Evolutionary conservation across 2,329 filamentous ascomycete genomes (phyloP), one percentile per base, ranked within the genome.

Genomic region (Zymoseptoria brevis): DNA sequence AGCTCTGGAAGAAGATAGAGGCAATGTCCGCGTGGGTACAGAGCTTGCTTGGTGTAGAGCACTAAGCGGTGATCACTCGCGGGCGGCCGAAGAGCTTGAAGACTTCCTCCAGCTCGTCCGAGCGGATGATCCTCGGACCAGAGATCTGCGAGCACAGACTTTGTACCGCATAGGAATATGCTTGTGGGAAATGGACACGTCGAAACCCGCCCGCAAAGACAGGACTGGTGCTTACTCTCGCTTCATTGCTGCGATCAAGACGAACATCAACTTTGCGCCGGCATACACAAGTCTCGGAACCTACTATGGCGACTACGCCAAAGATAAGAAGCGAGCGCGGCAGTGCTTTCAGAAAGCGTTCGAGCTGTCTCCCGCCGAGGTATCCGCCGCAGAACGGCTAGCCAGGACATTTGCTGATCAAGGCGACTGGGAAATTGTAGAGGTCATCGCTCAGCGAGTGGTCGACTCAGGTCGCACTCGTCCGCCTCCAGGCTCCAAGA

Each of bases 321-420:
- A 87, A 65, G 94, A 97, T 73, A 90, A 86, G 74, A 88, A 87
- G 68, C 82, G 95, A 69, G 90, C 93, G 8, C 83, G 89, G n/a
- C 87, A 89, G 63, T 97, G 93, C 71, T 97, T 97, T 69, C 90
- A 96, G 68, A 96, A 97, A 72, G 94, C 94, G 0, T 89, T 99
- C 54, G 94, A 99, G 73, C 77, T 99, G 2, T 99, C 94, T 0
- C 78, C 90, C 0, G 87, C 89, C 0, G 94, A 99, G 71, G 83
- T 96, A 0, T 81, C 87, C 66, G 90, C 94, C 41, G 94, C 94
- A 0, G 90, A 97, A 73, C 84, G 90, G 26, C 81, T 99, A 16
- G 92, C 94, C 1, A 83, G 84, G 60, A 86, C 86, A 0, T 99
- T 96, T 72, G 93, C 95, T 0, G 86, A 96, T 57, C 87, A 91